phyloP scores from a whole-genome alignment of 2,329 filamentous ascomycete genomes.

The Hymenoscyphus fraxineus region DNA sequence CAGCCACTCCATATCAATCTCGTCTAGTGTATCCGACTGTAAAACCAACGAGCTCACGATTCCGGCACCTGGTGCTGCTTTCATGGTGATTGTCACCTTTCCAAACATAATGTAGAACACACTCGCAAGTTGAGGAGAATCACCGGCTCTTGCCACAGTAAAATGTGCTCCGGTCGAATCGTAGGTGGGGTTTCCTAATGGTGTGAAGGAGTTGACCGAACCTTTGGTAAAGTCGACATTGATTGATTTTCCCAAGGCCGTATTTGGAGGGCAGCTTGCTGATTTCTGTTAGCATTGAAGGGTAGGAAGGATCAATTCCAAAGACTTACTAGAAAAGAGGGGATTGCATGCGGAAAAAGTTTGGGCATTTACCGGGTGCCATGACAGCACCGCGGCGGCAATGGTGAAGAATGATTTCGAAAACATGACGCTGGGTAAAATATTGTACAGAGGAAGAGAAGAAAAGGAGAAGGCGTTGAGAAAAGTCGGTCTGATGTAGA shows the following conservation, averaged over 20 bases:
- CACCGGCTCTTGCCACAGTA: slow-evolving; percentile 71
- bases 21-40: slow-evolving; percentile 86
- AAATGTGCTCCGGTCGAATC: slow-evolving; percentile 74
- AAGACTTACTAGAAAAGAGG: slow-evolving; percentile 37
- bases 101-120: slow-evolving; percentile 99
- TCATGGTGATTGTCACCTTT: slow-evolving; percentile 78
- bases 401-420: slow-evolving; percentile 23
- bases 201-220: slow-evolving; percentile 71
- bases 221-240: slow-evolving; percentile 80
- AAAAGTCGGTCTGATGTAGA: background rate
- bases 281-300: slow-evolving; percentile 23
- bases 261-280: slow-evolving; percentile 67
- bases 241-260: slow-evolving; percentile 79
- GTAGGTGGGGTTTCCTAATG: slow-evolving; percentile 69
- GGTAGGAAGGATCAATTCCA: background rate
- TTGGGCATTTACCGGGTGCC: slow-evolving; percentile 38
- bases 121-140: slow-evolving; percentile 80
- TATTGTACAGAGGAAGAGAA: slow-evolving; percentile 20
- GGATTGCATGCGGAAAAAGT: slow-evolving; percentile 56
- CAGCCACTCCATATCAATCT: slow-evolving; percentile 97
- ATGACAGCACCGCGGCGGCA: slow-evolving; percentile 22
- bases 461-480: slow-evolving; percentile 2
- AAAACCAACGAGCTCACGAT: slow-evolving; percentile 92
- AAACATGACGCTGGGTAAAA: slow-evolving; percentile 25
- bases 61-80: slow-evolving; percentile 80